A percentile compares a stretch with the other conserved stretches of the same genome.
phyloP scores from a whole-genome alignment of 2,329 filamentous ascomycete genomes.

The Colletotrichum musae region DNA sequence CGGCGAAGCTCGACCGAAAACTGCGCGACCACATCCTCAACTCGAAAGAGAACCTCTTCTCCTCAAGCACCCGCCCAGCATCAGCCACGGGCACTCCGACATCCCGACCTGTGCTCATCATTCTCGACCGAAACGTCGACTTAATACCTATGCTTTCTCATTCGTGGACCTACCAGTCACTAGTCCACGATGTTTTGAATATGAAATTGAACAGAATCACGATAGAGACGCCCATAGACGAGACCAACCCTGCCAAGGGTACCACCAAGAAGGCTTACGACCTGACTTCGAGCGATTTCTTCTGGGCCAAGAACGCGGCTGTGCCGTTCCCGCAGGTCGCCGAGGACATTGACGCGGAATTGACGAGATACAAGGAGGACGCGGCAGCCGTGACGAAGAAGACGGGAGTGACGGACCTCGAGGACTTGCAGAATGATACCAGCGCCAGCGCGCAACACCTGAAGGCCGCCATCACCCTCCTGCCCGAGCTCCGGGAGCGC shows the following conservation, averaged over 20 bases:
- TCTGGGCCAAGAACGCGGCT: constrained; percentile 94
- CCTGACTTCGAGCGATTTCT: constrained; percentile 90
- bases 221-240: constrained; percentile 86
- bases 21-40: constrained; percentile 96
- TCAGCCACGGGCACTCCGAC: constrained; percentile 73
- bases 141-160: constrained; percentile 99
- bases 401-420: constrained; percentile 91
- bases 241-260: constrained; percentile 80
- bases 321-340: constrained; percentile 95
- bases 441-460: constrained; percentile 92
- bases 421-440: constrained; percentile 92
- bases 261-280: constrained; percentile 92
- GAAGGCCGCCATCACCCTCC: constrained; percentile 92
- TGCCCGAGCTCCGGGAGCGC: constrained; percentile 92
- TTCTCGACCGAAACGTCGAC: constrained; percentile 96
- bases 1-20: constrained; percentile 94
- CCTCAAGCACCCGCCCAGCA: constrained; percentile 70
- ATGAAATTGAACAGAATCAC: constrained; percentile 90
- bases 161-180: constrained; percentile 85
- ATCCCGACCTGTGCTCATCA: constrained; percentile 89
- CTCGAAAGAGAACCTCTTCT: constrained; percentile 98
- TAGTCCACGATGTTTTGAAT: constrained; percentile 77
- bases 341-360: constrained; percentile 93
- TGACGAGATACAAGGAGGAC: constrained; percentile 96
- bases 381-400: constrained; percentile 95